Evolutionary conservation across 331 rosid species (phyloP).

Genomic region (Quercus tomentella): DNA sequence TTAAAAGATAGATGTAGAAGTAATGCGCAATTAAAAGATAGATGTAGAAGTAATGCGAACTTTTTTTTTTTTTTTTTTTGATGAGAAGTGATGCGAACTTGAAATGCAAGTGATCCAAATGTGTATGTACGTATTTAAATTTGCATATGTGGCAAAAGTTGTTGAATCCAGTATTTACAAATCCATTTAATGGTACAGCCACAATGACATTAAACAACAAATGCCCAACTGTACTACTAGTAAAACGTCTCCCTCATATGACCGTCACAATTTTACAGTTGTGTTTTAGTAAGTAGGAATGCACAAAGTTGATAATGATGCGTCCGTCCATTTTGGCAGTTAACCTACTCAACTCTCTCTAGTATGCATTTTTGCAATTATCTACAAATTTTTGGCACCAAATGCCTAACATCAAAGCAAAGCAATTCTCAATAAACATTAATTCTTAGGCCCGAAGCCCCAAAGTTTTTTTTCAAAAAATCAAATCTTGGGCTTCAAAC

Average conservation of each 20-base stretch:
- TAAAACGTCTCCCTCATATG: too few relatives aligned
- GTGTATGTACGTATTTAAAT: not conserved
- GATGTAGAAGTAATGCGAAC: too few relatives aligned
- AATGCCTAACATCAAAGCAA: too few relatives aligned
- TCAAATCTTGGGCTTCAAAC: too few relatives aligned
- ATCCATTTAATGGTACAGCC: conserved; percentile 25
- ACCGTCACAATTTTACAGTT: not conserved
- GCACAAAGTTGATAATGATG: conserved; percentile 1
- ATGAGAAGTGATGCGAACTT: not conserved
- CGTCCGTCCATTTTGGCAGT: not conserved
- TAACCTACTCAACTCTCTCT: conserved; percentile 13
- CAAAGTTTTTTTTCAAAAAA: too few relatives aligned
- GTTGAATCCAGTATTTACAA: conserved; percentile 17
- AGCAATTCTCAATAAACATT: too few relatives aligned
- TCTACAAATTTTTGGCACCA: conserved; percentile 24
- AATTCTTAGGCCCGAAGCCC: too few relatives aligned
- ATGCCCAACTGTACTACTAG: conserved; percentile 8
- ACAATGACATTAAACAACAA: conserved; percentile 12
- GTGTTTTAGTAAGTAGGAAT: not conserved
- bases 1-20: too few relatives aligned
- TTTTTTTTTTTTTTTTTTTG: too few relatives aligned
- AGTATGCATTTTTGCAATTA: conserved; percentile 14
- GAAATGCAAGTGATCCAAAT: not conserved
- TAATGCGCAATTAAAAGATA: too few relatives aligned
- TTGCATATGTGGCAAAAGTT: not conserved